Evolutionary conservation across 495 filamentous ascomycete genomes (phyloP), one percentile per base, ranked within the genome.

Genomic region (Trichocladium uniseriatum): DNA sequence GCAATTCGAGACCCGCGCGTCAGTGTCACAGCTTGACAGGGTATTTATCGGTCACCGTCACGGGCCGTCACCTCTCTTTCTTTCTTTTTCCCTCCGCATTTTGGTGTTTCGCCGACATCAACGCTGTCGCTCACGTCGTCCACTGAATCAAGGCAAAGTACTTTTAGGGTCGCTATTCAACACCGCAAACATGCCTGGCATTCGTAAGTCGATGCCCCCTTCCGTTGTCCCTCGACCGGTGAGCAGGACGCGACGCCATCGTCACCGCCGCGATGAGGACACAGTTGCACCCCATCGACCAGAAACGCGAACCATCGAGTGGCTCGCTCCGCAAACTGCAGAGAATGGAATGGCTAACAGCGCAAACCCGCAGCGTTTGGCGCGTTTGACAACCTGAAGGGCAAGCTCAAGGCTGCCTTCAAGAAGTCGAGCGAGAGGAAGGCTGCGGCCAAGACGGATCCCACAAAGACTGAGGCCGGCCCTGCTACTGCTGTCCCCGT

Each of bases 351-450:
- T 34, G 2, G 21, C 35, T 35, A 15, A 38, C 37, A 38, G 35
- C n/a, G 14, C 13, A 6, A 21, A 5, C 19, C 37, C 31, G 5
- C 46, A 66, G 61, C 63, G 15, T 45, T 62, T 49, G 43, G 47
- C 21, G 58, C 65, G 5, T 45, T 66, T 44, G 59, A 59, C 54
- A 66, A 66, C 59, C 39, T 68, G 21, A 59, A 56, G 49, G 54
- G 47, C 16, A 66, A 64, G 63, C 57, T 68, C 43, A 66, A 64
- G 63, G 57, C 55, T 31, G 57, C 57, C 49, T 68, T 68, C 59
- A 64, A 58, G 55, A 62, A 51, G 52, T 58, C 51, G 43, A 22
- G 7, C 38, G 55, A 57, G 27, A 57, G 56, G 55, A 56, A 50
- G 53, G 29, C 48, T 5, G 19, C 48, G 21, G 48, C 49, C 22